Base-by-base conservation (phyloP, 768 basidiomycete species). In the Boletus rufocinnamomeus region DNA sequence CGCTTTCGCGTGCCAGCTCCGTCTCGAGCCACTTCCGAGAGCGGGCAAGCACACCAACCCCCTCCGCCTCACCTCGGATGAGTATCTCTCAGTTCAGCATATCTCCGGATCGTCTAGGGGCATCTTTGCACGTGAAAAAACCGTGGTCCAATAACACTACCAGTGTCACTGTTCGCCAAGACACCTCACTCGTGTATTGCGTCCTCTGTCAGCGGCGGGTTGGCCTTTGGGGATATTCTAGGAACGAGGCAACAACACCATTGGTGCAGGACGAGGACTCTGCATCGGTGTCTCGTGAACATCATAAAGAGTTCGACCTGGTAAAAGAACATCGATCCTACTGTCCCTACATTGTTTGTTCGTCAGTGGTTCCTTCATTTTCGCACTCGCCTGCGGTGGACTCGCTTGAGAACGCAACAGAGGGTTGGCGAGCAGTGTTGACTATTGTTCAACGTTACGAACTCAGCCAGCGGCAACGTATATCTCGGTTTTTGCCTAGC, bases 361-460 rank as follows among this genome's bases (percentile, higher is more conserved):
- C 88, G 8, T 90, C 87, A 3, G 66, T 77, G 2, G 76, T 90
- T 13, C 87, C 88, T 5, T 81, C 84, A 3, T 70, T 85, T 10
- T 80, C 84, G 13, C 67, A 66, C 16, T 67, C 63, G 14, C 56
- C 53, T 51, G 17, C 50, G 43, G 23, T n/a, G 50, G 52, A 54
- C 38, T 63, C 76, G 21, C 74, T 75, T 40, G 61, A 57, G 37
- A 64, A 45, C 9, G 63, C 56, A 46, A 55, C 87, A 27, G 91
- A 93, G 67, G 91, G 91, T 17, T 93, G 91, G 91, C 79, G 86
- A 37, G 91, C 91, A 13, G 84, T 90, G n/a, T 71, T 92, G 58
- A 81, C 81, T 8, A 81, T 89, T 25, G 77, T 91, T 19, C 71
- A 86, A 52, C 82, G 91, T 25, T 83, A 88, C 65, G 87, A 87